Evolutionary conservation across 1,284 basidiomycete species (phyloP).

Genomic region (Ceratobasidium sp.): DNA sequence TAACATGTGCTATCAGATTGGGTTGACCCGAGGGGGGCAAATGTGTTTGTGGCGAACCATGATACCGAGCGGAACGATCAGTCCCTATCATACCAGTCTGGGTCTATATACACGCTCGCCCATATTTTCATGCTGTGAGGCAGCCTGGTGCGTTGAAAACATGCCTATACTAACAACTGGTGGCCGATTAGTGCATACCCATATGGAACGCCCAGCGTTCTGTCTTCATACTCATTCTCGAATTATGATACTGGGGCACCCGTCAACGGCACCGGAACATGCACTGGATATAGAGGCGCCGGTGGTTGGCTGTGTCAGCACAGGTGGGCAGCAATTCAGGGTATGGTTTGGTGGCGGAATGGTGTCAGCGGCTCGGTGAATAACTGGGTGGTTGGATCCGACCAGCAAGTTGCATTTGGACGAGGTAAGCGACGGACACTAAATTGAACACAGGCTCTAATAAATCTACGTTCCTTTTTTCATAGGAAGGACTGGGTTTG

Average conservation of each 20-base stretch:
- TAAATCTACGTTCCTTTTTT: too few species aligned
- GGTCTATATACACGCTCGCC: slow-evolving; percentile 66
- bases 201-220: slow-evolving; percentile 67
- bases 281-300: slow-evolving; percentile 58
- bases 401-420: slow-evolving; percentile 66
- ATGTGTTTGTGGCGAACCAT: slow-evolving; percentile 71
- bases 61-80: slow-evolving; percentile 69
- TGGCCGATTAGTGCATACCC: slow-evolving; percentile 57
- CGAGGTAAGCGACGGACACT: slow-evolving; percentile 53
- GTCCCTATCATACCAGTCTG: slow-evolving; percentile 64
- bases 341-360: slow-evolving; percentile 69
- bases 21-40: slow-evolving; percentile 61
- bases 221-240: slow-evolving; percentile 64
- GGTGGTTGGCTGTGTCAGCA: slow-evolving; percentile 63
- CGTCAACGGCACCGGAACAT: slow-evolving; percentile 63
- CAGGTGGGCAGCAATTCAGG: slow-evolving; percentile 61
- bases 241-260: slow-evolving; percentile 61
- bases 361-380: slow-evolving; percentile 55
- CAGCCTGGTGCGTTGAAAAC: background rate
- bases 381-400: slow-evolving; percentile 63
- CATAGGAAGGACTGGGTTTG: slow-evolving; percentile 56
- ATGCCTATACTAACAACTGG: background rate
- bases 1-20: slow-evolving; percentile 56
- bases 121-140: slow-evolving; percentile 64
- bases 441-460: background rate